Conservation (phyloP, 2,329 filamentous ascomycete species). For the Hypomyces rosellus region DNA sequence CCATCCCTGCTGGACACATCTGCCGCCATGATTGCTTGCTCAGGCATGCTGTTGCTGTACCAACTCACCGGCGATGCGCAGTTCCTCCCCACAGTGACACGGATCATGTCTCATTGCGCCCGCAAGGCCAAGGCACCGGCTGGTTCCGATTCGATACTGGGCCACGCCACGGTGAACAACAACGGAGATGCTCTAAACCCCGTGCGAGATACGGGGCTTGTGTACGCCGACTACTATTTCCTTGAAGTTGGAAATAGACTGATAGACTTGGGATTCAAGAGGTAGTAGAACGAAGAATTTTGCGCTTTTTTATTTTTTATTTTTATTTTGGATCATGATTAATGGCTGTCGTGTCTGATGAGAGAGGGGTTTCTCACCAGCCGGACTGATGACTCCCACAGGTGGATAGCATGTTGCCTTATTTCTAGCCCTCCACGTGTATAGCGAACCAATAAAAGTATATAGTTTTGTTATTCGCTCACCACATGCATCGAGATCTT, state of each 20-base stretch:
- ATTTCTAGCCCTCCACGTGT: no score
- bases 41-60: slow-evolving; percentile 10
- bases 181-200: slow-evolving; percentile 7
- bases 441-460: no score
- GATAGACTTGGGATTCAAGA: slow-evolving; percentile 8
- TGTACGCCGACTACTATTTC: slow-evolving; percentile 15
- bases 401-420: no score
- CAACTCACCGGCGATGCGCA: slow-evolving; percentile 7
- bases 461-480: no score
- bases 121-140: slow-evolving; percentile 1
- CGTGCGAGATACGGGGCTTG: slow-evolving; percentile 7
- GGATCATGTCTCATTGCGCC: slow-evolving; percentile 8
- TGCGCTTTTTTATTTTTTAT: no score
- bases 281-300: background rate
- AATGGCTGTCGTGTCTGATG: no score
- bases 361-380: no score
- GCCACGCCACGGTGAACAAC: slow-evolving; percentile 13
- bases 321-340: no score
- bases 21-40: slow-evolving; percentile 10
- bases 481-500: no score
- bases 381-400: no score
- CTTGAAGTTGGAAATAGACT: slow-evolving; percentile 11
- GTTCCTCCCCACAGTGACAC: slow-evolving; percentile 9
- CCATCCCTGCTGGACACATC: slow-evolving; percentile 12
- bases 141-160: slow-evolving; percentile 7